Evolutionary conservation across 177 flowering plant species (phyloP), one percentile per base, ranked within the genome.

Genomic region (Vitis hybrid): DNA sequence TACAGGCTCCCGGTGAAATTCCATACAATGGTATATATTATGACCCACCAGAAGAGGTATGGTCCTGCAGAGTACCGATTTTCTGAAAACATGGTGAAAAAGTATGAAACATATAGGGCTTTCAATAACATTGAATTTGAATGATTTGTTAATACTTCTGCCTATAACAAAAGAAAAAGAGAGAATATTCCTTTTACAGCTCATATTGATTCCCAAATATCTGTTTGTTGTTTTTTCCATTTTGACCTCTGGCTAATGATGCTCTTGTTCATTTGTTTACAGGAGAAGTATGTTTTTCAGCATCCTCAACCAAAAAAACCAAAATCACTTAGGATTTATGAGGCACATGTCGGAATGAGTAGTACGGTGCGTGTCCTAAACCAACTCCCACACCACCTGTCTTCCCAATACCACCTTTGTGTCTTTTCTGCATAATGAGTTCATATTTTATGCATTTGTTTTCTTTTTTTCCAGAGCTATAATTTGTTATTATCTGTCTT

Each of bases 321-420:
- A 51, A 81, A 86, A 76, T 92, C 99, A 69, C 89, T 96, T 29
- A 80, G 99, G 71, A 92, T 96, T 55, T 96, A 96, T 59, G 99
- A 96, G 79, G 72, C 97, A 71, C 99, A 93, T 85, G 97, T 96
- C 67, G 99, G 99, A 78, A 96, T 96, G 99, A 93, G 99, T 83
- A 96, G 98, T 77, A 82, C 82, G 88, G 99, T 96, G 71, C 45
- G 45, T 1, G 2, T 39, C 8, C 45, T 39, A 7, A 39, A 39
- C 45, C 45, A 39, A 39, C 45, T 39, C 45, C 45, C 45, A 39
- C 5, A 39, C 45, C 45, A 39, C 45, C 45, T 7, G 8, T 39
- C 45, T 39, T 39, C 45, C 45, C 45, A 39, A 39, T 39, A 39
- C 45, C 45, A 39, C 45, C 8, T 39, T 39, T 39, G 1, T 39